Evolutionary conservation across 2,329 filamentous ascomycete species (phyloP).

Genomic region (Trichoderma arundinaceum): DNA sequence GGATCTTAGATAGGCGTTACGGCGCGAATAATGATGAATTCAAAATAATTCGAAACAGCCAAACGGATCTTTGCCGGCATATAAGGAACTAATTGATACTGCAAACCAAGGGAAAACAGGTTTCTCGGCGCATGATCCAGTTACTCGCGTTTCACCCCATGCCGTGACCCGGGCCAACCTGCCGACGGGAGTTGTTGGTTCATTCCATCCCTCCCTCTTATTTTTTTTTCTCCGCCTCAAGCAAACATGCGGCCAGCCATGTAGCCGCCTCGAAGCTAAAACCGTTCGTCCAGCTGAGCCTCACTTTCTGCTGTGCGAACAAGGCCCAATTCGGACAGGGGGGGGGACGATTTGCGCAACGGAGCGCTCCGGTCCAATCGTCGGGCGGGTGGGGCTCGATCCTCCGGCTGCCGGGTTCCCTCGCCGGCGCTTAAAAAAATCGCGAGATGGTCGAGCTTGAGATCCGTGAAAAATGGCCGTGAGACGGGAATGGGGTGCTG

Average conservation of each 20-base stretch:
- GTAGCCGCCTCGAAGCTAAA: slow-evolving; percentile 7
- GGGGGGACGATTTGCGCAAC: background rate
- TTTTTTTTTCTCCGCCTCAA: background rate
- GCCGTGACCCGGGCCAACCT: background rate
- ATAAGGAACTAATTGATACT: too few species aligned
- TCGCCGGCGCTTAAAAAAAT: slow-evolving; percentile 27
- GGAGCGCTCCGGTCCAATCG: slow-evolving; percentile 29
- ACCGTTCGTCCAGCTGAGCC: slow-evolving; percentile 10
- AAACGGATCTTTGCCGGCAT: background rate
- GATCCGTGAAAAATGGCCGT: background rate
- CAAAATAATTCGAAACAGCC: slow-evolving; percentile 4
- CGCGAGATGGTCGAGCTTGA: background rate
- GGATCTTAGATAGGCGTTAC: slow-evolving; percentile 34
- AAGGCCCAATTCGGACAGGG: background rate
- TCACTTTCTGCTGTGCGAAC: background rate
- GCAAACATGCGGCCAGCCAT: slow-evolving; percentile 21
- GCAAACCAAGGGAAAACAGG: background rate
- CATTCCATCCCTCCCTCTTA: background rate
- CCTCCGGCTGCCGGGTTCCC: slow-evolving; percentile 24
- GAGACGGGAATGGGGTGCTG: background rate
- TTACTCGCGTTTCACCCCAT: background rate
- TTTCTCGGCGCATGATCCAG: background rate
- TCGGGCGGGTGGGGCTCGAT: slow-evolving; percentile 26
- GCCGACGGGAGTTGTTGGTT: background rate
- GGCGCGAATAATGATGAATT: slow-evolving; percentile 28